Percentiles rank a stretch among this genome's conserved stretches.
Evolutionary conservation across 2,329 filamentous ascomycete species (phyloP).

Genomic region (Neonectria hederae): DNA sequence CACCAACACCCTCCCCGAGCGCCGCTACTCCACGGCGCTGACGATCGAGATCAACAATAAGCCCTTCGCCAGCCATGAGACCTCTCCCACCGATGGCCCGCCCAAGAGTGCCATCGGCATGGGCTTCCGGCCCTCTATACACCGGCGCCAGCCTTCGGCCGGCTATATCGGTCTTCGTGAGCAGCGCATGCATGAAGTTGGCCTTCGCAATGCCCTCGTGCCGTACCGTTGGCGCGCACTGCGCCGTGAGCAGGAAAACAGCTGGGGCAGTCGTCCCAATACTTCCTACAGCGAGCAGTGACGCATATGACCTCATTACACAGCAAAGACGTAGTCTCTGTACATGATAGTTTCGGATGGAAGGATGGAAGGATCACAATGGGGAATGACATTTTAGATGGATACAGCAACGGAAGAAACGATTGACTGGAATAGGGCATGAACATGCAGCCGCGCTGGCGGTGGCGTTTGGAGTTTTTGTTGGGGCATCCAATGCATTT

Average conservation of each 20-base stretch:
- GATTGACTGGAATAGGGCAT: conserved; percentile 18
- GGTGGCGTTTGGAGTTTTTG: conserved; percentile 31
- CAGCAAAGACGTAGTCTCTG: neutral
- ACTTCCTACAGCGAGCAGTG: conserved; percentile 41
- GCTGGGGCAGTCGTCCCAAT: conserved; percentile 36
- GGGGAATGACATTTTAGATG: conserved; percentile 11
- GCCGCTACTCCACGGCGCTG: conserved; percentile 40
- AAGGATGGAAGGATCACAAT: neutral
- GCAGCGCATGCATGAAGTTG: conserved; percentile 38
- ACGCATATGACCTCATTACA: neutral
- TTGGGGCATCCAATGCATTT: conserved; percentile 26
- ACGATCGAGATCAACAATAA: conserved; percentile 37
- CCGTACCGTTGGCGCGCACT: conserved; percentile 41
- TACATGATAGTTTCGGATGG: neutral
- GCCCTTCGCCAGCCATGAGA: conserved; percentile 29
- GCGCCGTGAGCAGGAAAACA: conserved; percentile 30
- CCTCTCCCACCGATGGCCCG: conserved; percentile 32
- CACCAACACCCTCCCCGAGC: conserved; percentile 35
- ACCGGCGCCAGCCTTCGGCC: conserved; percentile 40
- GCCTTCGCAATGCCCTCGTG: conserved; percentile 40
- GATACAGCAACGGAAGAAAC: conserved; percentile 15
- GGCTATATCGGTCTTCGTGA: conserved; percentile 41
- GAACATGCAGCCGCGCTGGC: conserved; percentile 22
- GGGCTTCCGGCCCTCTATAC: conserved; percentile 19
- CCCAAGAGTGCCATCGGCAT: conserved; percentile 36